phyloP scores from a whole-genome alignment of 2,329 filamentous ascomycete species.

The Diaporthe sp. region DNA sequence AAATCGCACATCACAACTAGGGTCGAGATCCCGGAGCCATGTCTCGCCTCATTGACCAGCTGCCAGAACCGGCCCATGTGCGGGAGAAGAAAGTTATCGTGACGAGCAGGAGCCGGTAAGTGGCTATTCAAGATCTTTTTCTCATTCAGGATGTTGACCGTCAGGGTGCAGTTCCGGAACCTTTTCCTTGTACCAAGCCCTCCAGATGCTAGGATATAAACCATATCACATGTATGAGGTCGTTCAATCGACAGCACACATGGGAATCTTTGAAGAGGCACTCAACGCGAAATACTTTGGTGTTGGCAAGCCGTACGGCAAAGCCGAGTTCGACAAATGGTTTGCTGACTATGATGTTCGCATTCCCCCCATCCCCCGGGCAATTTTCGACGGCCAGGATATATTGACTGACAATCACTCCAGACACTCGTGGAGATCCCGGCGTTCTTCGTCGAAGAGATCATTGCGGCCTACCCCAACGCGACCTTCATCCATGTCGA shows the following conservation, averaged over 20 bases:
- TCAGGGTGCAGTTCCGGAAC: constrained; percentile 46
- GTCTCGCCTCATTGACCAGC: constrained; percentile 52
- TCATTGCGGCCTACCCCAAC: constrained; percentile 51
- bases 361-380: background rate
- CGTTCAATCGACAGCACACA: constrained; percentile 44
- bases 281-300: constrained; percentile 48
- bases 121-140: background rate
- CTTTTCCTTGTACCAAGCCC: constrained; percentile 51
- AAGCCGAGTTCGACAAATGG: constrained; percentile 57
- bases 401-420: background rate
- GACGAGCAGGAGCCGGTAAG: constrained; percentile 55
- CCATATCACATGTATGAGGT: constrained; percentile 55
- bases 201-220: constrained; percentile 53
- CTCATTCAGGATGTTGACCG: background rate
- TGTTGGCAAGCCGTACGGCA: constrained; percentile 50
- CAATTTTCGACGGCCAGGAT: background rate
- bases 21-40: constrained; percentile 44
- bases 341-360: constrained; percentile 54
- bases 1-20: background rate
- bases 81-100: constrained; percentile 54
- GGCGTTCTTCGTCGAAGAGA: constrained; percentile 50
- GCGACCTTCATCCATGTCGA: constrained; percentile 55
- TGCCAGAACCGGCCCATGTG: constrained; percentile 51
- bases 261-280: constrained; percentile 50
- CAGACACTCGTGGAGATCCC: constrained; percentile 51